phyloP scores from a whole-genome alignment of 1,284 basidiomycete genomes.

The Pseudozyma thailandica region DNA sequence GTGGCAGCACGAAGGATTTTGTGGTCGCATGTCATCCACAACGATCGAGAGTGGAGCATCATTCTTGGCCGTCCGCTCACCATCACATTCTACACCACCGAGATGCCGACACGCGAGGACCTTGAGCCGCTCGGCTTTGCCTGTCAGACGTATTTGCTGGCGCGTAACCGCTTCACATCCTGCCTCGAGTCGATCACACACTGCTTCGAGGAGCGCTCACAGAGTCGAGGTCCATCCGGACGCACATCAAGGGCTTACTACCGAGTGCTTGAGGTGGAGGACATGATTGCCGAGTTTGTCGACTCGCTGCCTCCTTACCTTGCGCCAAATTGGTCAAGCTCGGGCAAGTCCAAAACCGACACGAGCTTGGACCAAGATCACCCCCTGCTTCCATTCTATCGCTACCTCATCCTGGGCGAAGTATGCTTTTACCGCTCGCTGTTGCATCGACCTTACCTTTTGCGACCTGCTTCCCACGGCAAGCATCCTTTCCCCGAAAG shows the following conservation, averaged over 20 bases:
- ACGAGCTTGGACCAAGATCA: constrained; percentile 46
- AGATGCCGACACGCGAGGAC: constrained; percentile 48
- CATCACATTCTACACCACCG: constrained; percentile 45
- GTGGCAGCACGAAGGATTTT: constrained; percentile 39
- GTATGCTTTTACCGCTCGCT: constrained; percentile 51
- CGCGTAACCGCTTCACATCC: constrained; percentile 38
- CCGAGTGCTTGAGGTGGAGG: constrained; percentile 46
- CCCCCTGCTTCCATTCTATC: constrained; percentile 46
- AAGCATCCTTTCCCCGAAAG: constrained; percentile 49
- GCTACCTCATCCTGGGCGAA: constrained; percentile 44
- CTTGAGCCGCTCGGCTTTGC: constrained; percentile 47
- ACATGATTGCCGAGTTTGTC: constrained; percentile 48
- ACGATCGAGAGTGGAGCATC: constrained; percentile 52
- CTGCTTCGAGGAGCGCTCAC: constrained; percentile 46
- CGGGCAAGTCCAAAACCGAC: constrained; percentile 38
- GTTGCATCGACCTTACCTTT: constrained; percentile 43
- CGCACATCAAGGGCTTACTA: constrained; percentile 43
- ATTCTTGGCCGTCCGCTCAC: constrained; percentile 47
- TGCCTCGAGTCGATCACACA: constrained; percentile 49
- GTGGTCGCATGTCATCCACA: constrained; percentile 54
- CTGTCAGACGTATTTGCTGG: constrained; percentile 43
- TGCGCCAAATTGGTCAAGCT: constrained; percentile 35
- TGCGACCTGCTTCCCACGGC: constrained; percentile 37
- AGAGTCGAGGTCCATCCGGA: constrained; percentile 23
- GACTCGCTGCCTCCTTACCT: constrained; percentile 47